Evolutionary conservation across 2,329 filamentous ascomycete genomes (phyloP), one percentile per base, ranked within the genome.

Genomic region (Cordyceps fumosorosea): DNA sequence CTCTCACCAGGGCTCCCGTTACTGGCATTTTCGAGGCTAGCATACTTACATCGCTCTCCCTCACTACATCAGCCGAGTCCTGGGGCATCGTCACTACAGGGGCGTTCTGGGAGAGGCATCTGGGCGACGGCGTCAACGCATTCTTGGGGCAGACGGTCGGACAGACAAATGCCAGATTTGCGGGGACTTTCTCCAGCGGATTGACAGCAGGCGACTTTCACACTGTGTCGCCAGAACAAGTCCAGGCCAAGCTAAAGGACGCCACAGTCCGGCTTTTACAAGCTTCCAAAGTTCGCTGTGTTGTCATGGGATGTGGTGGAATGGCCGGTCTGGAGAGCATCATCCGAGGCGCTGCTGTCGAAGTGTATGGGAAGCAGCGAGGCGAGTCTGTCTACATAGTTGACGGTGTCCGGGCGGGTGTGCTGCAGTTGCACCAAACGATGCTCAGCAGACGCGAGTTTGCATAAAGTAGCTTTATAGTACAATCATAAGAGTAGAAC

Each of bases 61-160:
- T 82, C 26, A 65, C 73, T 14, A 64, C 67, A 8, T 64, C 67
- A 1, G 63, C 65, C 1, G 74, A 84, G 66, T 78, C 76, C 53
- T 97, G 95, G 79, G 93, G 92, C 2, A 95, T 98, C 65, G 88
- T 98, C 5, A 93, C 89, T 5, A 97, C 93, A 0, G 93, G 92
- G 0, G 84, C 84, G 62, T 89, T 89, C 66, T 97, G 93, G 93
- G 89, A 93, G 69, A 73, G 78, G 0, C 86, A 95, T 42, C 78
- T 97, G 14, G 79, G 77, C 0, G 76, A 81, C 0, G 92, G 89
- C 0, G 88, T 95, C 0, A 76, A 76, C 2, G 72, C 75, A 0
- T 87, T 90, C 65, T 74, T 96, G 0, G 89, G 88, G 0, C 71
- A 76, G 5, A 69, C 73, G 0, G 67, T 67, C 0, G 71, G 71